Evolutionary conservation across 2,329 filamentous ascomycete species (phyloP).

Genomic region (Fusarium virguliforme): DNA sequence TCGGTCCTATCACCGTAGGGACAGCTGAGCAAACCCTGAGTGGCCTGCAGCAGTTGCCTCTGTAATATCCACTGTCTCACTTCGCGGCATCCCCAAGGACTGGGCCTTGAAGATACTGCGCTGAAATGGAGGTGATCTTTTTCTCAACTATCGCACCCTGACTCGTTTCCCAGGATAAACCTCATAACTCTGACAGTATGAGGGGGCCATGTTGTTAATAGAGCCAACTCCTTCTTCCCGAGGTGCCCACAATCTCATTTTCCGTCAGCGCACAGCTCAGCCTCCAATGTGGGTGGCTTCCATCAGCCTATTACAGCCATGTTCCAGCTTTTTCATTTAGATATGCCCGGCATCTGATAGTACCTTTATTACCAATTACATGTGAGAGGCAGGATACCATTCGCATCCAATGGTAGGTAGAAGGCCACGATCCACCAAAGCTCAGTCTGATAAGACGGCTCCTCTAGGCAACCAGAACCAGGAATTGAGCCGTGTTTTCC

Average conservation of each 20-base stretch:
- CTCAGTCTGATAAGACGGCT: too few relatives aligned
- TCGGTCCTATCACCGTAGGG: not conserved
- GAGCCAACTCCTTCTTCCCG: not conserved
- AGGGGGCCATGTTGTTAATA: not conserved
- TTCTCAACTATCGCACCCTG: not conserved
- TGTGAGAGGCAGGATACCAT: too few relatives aligned
- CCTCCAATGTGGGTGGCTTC: too few relatives aligned
- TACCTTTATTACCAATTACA: too few relatives aligned
- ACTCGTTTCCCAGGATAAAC: not conserved
- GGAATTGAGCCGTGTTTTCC: too few relatives aligned
- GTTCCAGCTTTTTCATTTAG: too few relatives aligned
- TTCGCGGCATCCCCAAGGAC: not conserved
- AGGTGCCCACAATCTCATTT: not conserved
- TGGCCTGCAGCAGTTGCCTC: not conserved
- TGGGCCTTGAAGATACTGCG: not conserved
- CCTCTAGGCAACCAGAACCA: too few relatives aligned
- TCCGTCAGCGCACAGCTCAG: too few relatives aligned
- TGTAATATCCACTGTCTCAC: constrained; percentile 6
- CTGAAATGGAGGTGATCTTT: not conserved
- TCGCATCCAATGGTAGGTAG: too few relatives aligned
- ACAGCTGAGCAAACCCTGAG: not conserved
- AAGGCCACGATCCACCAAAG: too few relatives aligned
- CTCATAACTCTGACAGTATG: not conserved
- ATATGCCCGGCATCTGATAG: too few relatives aligned
- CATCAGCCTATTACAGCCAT: too few relatives aligned